Percentiles rank a stretch among this genome's conserved stretches.
phyloP scores from a whole-genome alignment of 495 filamentous ascomycete species.

The Penicillium simplicissimum region DNA sequence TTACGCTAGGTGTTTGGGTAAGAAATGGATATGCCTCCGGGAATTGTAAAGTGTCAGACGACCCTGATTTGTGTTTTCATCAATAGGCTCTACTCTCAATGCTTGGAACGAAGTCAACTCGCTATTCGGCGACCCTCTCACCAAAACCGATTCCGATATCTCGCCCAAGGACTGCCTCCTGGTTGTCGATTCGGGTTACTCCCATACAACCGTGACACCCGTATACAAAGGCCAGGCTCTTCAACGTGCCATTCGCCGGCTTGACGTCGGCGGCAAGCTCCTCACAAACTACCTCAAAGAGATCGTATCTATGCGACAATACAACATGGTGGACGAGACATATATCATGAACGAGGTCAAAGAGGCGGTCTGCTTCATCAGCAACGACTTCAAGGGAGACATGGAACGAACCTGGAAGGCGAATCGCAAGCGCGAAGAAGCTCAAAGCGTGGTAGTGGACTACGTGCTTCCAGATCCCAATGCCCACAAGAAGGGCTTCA shows the following conservation, averaged over 20 bases:
- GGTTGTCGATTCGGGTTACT: constrained; percentile 89
- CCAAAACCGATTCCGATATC: constrained; percentile 29
- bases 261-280: constrained; percentile 90
- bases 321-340: constrained; percentile 91
- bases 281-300: constrained; percentile 95
- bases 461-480: constrained; percentile 95
- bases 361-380: constrained; percentile 84
- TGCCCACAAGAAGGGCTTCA: constrained; percentile 66
- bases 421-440: constrained; percentile 53
- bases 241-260: constrained; percentile 77
- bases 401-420: constrained; percentile 85
- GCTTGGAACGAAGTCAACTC: constrained; percentile 77
- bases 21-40: constrained; percentile 1
- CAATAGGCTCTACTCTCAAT: constrained; percentile 68
- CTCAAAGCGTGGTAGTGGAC: constrained; percentile 80
- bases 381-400: constrained; percentile 72
- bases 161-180: constrained; percentile 78
- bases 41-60: too few relatives aligned
- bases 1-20: constrained; percentile 71
- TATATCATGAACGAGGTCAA: constrained; percentile 95
- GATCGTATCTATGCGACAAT: constrained; percentile 84
- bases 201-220: constrained; percentile 89
- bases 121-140: constrained; percentile 55
- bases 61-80: background rate
- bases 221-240: constrained; percentile 77